These are phyloP conservation scores for Barnettozyma californica DNA, from an alignment of 805 yeast species.

Conservation along the genomic window DNA sequence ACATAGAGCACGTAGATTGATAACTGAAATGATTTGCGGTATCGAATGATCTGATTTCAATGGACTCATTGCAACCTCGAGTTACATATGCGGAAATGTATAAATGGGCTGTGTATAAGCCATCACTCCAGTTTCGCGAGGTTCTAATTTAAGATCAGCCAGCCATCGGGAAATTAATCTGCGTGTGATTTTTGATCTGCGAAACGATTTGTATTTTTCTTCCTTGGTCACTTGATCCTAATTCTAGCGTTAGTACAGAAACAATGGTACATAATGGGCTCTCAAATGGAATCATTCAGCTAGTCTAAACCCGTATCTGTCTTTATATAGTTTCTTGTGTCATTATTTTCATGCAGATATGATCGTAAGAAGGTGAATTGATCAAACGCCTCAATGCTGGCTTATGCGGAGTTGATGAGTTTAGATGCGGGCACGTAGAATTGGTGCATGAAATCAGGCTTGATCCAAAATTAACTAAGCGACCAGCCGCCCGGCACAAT, in stretches of 20 bases:
- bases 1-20: neutral
- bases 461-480: neutral
- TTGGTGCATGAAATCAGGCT: constrained; percentile 5
- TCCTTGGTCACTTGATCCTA: no score
- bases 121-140: neutral
- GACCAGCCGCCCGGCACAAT: neutral
- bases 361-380: neutral
- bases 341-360: neutral
- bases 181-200: neutral
- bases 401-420: neutral
- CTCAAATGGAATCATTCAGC: no score
- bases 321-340: neutral
- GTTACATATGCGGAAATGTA: neutral
- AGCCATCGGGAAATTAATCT: neutral
- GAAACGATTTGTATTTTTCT: neutral
- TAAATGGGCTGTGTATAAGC: neutral
- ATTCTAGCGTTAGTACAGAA: no score
- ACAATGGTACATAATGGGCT: neutral
- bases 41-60: neutral
- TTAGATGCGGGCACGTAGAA: neutral
- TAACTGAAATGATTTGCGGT: neutral
- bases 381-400: neutral
- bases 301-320: no score
- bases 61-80: neutral
- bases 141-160: neutral